These are phyloP conservation scores for Rosa lucieae DNA, from an alignment of 306 rosid species.

Conservation along the genomic window DNA sequence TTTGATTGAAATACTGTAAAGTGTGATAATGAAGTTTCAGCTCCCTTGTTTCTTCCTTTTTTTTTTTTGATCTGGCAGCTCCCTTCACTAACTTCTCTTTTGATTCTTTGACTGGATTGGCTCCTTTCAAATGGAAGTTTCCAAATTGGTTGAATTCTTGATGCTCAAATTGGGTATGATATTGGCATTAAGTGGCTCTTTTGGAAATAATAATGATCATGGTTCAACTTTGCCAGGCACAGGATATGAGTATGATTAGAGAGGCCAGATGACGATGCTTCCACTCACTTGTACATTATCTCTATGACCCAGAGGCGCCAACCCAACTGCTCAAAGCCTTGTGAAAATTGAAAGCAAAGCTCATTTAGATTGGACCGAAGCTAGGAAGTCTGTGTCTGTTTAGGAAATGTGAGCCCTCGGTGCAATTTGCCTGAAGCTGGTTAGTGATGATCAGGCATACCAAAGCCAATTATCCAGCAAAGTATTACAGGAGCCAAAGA, in stretches of 20 bases:
- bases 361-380: too few relatives aligned
- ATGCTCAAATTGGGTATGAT: not conserved
- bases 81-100: not conserved
- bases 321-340: not conserved
- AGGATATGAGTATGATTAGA: not conserved
- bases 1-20: not conserved
- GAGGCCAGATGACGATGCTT: not conserved
- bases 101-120: not conserved
- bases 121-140: not conserved
- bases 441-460: not conserved
- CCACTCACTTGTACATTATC: not conserved
- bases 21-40: constrained; percentile 7
- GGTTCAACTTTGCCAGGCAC: not conserved
- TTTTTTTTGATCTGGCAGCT: not conserved
- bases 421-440: not conserved
- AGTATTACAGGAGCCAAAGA: not conserved
- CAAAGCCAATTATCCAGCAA: not conserved
- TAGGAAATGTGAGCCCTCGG: too few relatives aligned
- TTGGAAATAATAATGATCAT: not conserved
- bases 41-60: not conserved
- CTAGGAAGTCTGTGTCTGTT: too few relatives aligned
- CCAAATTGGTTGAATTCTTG: not conserved
- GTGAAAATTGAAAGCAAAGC: not conserved
- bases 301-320: not conserved
- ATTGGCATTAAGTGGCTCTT: not conserved